These are phyloP conservation scores for Rhodotorula toruloides DNA, from an alignment of 768 basidiomycete species.

Conservation along the genomic window DNA sequence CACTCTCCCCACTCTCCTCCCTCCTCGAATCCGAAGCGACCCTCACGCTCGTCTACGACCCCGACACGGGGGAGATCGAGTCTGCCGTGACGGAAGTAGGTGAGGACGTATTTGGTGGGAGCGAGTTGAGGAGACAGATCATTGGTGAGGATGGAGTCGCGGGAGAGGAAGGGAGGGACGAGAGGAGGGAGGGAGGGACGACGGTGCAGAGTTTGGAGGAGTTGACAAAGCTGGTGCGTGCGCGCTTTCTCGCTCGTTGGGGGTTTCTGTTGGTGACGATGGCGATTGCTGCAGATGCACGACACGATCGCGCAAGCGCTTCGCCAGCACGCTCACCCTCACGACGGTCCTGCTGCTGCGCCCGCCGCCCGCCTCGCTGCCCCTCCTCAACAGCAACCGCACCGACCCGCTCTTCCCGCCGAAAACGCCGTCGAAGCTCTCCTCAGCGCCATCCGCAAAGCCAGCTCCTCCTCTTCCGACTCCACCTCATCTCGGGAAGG, in stretches of 20 bases:
- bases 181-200: neutral
- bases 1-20: too few species aligned
- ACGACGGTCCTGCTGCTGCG: neutral
- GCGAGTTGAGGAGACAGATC: constrained; percentile 5
- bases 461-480: neutral
- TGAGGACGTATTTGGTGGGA: constrained; percentile 13
- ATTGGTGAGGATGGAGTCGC: neutral
- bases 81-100: constrained; percentile 4
- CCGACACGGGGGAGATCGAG: constrained; percentile 29
- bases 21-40: neutral
- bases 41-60: constrained; percentile 23
- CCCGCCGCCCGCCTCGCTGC: neutral
- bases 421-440: neutral
- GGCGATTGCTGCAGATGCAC: neutral
- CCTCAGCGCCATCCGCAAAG: neutral
- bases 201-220: constrained; percentile 5
- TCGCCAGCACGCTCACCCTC: neutral
- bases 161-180: neutral
- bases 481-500: neutral
- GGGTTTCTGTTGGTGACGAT: neutral
- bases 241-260: too few species aligned
- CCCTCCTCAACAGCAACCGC: neutral
- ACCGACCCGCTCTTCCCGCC: neutral
- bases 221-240: neutral
- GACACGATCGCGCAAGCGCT: constrained; percentile 1